Base-by-base conservation (phyloP, 108 stramenopile species). In the Nitzschia sp. region DNA sequence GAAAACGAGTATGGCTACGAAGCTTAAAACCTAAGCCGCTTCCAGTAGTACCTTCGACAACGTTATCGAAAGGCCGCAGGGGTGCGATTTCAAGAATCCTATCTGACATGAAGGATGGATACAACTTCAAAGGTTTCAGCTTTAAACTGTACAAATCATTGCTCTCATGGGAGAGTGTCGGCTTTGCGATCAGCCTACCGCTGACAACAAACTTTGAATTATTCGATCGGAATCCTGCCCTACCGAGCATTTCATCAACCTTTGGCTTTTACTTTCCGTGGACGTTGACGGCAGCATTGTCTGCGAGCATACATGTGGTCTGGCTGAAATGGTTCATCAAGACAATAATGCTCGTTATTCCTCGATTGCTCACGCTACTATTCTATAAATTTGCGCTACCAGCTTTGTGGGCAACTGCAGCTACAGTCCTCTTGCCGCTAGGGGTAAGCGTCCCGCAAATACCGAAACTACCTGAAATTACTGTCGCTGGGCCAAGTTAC, bases 101-200 rank as follows among this genome's bases (percentile, higher is more conserved):
- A n/a, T 61, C 58, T 24, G 31, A 48, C 0, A 54, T 89, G 0
- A 70, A 56, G 26, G 82, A 86, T 48, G 81, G 84, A 47, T 93
- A 67, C 62, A 90, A 84, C 48, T 93, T 90, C 69, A 90, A 90
- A 72, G 91, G 91, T 9, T 85, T 85, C n/a, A 84, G 86, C 1
- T 68, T 79, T 54, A 60, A 76, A 9, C 66, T 93, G 19, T 83
- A 77, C 70, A 93, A 93, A 71, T 86, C 86, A 17, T 63, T 93
- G 0, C n/a, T 87, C 9, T 76, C 70, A 26, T 61, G 62, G 25
- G 46, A 67, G 48, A 76, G 79, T 28, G 57, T 82, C 53, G 91
- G 91, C 13, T 54, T 86, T 1, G 68, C 84, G 0, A 53, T 93
- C 59, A 75, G 91, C 8, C 9, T 90, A 6, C 91, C 91, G 0